Conservation (phyloP, 805 yeast species). For the Saturnispora mendoncae region DNA sequence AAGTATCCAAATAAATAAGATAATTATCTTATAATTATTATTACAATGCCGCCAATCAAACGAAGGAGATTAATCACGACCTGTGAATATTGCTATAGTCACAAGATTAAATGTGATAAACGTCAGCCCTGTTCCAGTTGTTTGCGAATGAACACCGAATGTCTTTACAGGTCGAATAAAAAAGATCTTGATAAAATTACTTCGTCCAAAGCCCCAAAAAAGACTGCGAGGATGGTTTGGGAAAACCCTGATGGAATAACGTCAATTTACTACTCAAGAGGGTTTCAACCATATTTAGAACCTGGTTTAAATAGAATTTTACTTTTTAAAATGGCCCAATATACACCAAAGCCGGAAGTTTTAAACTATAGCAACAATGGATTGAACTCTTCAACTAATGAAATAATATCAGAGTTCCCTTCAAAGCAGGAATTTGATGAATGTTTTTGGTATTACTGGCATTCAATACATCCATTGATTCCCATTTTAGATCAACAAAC, state of each 20-base stretch:
- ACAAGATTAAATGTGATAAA: constrained; percentile 14
- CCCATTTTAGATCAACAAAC: constrained; percentile 11
- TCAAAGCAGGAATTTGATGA: constrained; percentile 11
- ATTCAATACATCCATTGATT: constrained; percentile 12
- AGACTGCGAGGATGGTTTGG: neutral
- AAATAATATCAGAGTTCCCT: constrained; percentile 10
- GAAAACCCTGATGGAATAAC: neutral
- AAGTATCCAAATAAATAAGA: no score
- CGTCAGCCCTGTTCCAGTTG: constrained; percentile 13
- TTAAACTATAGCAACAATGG: constrained; percentile 7
- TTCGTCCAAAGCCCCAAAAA: neutral
- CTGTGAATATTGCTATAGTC: constrained; percentile 14
- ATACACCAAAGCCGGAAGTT: constrained; percentile 1
- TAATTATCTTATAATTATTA: neutral
- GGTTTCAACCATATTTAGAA: constrained; percentile 12
- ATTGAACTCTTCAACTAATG: neutral
- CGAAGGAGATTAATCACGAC: constrained; percentile 13
- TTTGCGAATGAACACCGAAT: constrained; percentile 10
- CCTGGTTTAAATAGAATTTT: constrained; percentile 8
- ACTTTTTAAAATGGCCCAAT: constrained; percentile 10
- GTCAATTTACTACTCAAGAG: constrained; percentile 13
- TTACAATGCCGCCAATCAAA: constrained; percentile 11
- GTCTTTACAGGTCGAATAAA: constrained; percentile 6
- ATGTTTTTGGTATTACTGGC: constrained; percentile 12
- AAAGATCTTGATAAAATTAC: neutral